These are phyloP conservation scores for Hyaloscypha finlandica DNA, from an alignment of 495 filamentous ascomycete genomes.

Conservation along the genomic window DNA sequence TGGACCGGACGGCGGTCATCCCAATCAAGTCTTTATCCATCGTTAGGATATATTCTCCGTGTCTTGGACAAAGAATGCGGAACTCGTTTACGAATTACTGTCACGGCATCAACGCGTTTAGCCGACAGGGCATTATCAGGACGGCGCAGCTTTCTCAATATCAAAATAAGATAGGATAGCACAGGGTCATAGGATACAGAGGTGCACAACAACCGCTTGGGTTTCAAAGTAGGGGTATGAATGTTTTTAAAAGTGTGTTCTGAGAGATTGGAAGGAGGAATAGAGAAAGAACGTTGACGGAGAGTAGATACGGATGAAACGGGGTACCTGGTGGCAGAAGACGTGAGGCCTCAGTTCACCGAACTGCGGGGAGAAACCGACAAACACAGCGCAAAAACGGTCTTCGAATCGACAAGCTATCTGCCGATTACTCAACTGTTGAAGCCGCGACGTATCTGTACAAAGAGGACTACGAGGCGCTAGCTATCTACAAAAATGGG, in stretches of 20 bases:
- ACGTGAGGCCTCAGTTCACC: constrained; percentile 40
- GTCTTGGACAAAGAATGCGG: too few relatives aligned
- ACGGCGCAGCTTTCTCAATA: too few relatives aligned
- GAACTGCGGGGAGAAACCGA: background rate
- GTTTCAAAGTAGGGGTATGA: constrained; percentile 59
- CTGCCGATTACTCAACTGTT: constrained; percentile 47
- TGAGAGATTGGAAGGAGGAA: background rate
- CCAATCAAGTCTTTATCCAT: too few relatives aligned
- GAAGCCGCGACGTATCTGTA: constrained; percentile 36
- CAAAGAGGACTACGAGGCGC: constrained; percentile 45
- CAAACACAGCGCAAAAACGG: constrained; percentile 49
- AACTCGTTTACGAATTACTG: too few relatives aligned
- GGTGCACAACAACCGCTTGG: constrained; percentile 49
- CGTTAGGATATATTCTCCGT: too few relatives aligned
- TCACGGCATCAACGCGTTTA: too few relatives aligned
- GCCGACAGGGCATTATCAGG: too few relatives aligned
- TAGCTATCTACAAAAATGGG: constrained; percentile 50
- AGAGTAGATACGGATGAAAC: constrained; percentile 50
- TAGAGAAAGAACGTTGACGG: background rate
- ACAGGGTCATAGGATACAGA: constrained; percentile 1
- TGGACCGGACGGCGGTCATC: too few relatives aligned
- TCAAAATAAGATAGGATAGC: too few relatives aligned
- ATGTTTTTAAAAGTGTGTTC: constrained; percentile 53
- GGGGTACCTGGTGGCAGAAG: constrained; percentile 62
- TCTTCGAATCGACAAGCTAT: constrained; percentile 50